Conservation (phyloP, 441 rosid genomes). For the Gossypium davidsonii region DNA sequence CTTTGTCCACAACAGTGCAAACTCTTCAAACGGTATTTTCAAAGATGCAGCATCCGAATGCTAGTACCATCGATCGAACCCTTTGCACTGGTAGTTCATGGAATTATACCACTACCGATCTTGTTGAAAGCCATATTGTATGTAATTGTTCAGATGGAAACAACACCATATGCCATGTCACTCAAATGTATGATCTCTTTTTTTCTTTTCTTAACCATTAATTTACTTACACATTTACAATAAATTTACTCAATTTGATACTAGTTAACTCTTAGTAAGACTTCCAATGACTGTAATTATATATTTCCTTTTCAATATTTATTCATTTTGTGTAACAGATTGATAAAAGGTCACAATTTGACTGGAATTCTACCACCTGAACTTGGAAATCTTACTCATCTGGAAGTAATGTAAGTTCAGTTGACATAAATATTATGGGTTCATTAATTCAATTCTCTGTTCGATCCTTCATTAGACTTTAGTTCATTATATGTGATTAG, state of each 20-base stretch:
- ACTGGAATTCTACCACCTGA: conserved; percentile 55
- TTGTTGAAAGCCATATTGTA: conserved; percentile 23
- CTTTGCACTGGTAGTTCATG: conserved; percentile 41
- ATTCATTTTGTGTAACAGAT: conserved; percentile 23
- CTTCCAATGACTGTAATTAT: not conserved
- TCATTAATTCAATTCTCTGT: not conserved
- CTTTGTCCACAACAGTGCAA: conserved; percentile 37
- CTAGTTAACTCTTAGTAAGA: not conserved
- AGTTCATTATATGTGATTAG: not conserved
- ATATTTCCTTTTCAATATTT: too few relatives aligned
- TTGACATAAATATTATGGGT: not conserved
- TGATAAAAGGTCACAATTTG: conserved; percentile 44
- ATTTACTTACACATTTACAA: not conserved
- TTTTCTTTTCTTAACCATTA: not conserved
- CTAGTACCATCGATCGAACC: conserved; percentile 22
- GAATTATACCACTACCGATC: not conserved
- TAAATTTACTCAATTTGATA: not conserved
- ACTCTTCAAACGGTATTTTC: conserved; percentile 38
- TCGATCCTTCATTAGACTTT: not conserved
- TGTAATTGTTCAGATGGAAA: conserved; percentile 39
- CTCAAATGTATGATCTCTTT: conserved; percentile 35
- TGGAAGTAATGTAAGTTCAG: conserved; percentile 38
- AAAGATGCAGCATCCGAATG: conserved; percentile 29
- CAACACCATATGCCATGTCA: conserved; percentile 48
- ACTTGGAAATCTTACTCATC: conserved; percentile 48